These are phyloP conservation scores for Fagus sylvatica DNA, from an alignment of 306 rosid genomes.

Conservation along the genomic window DNA sequence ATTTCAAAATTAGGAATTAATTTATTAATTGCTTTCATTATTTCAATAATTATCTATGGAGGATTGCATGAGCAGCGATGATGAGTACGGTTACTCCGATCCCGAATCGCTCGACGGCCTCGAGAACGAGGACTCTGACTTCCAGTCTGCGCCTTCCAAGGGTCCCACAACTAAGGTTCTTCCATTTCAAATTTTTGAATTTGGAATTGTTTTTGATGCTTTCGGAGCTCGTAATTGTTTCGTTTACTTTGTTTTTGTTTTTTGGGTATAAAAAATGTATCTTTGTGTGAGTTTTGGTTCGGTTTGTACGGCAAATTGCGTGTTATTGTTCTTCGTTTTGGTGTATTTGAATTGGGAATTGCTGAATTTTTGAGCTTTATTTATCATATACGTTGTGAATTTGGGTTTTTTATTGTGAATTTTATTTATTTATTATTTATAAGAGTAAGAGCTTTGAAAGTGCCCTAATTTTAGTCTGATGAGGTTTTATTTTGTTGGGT, in stretches of 20 bases:
- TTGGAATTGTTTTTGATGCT: neutral
- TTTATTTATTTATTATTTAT: slow-evolving; percentile 2
- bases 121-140: slow-evolving; percentile 56
- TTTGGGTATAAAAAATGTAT: neutral
- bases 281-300: neutral
- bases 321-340: neutral
- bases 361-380: neutral
- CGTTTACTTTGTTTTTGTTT: no score
- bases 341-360: neutral
- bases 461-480: neutral
- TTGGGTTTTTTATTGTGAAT: neutral
- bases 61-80: slow-evolving; percentile 57
- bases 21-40: neutral
- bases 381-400: neutral
- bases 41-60: slow-evolving; percentile 39
- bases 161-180: slow-evolving; percentile 69
- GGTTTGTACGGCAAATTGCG: neutral
- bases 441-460: slow-evolving; percentile 4
- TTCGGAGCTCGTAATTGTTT: neutral
- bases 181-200: slow-evolving; percentile 2
- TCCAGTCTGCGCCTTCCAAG: slow-evolving; percentile 45
- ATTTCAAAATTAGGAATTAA: neutral
- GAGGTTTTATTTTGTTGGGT: neutral
- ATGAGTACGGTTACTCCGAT: slow-evolving; percentile 65
- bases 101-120: slow-evolving; percentile 54